Percentiles rank a stretch among this genome's conserved stretches.
Conservation (phyloP, 768 basidiomycete species). For the Exidia glandulosa region DNA sequence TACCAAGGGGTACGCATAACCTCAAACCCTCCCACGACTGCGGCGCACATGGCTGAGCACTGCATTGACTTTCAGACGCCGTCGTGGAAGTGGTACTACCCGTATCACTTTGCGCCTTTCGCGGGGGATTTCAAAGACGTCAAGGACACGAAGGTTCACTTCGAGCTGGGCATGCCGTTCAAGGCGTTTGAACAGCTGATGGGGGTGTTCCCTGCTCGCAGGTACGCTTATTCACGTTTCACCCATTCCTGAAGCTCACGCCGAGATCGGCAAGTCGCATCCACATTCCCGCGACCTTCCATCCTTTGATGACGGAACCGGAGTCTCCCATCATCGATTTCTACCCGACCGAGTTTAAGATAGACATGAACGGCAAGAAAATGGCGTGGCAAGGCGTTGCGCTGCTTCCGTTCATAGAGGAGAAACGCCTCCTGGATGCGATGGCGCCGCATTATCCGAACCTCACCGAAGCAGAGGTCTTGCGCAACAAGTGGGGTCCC, state of each 20-base stretch:
- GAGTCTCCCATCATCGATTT: constrained; percentile 93
- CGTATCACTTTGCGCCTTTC: constrained; percentile 96
- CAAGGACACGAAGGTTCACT: constrained; percentile 65
- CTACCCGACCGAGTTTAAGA: constrained; percentile 83
- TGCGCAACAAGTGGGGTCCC: constrained; percentile 76
- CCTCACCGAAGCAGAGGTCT: constrained; percentile 71
- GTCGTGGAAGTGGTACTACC: constrained; percentile 99
- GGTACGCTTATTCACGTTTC: constrained; percentile 32
- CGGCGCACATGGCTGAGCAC: constrained; percentile 9
- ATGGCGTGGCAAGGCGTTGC: constrained; percentile 99
- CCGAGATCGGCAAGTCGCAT: constrained; percentile 44
- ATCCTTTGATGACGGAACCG: constrained; percentile 73
- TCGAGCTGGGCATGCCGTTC: constrained; percentile 57
- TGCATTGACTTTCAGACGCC: constrained; percentile 58
- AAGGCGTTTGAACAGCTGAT: constrained; percentile 96
- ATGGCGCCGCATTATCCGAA: constrained; percentile 49
- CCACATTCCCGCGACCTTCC: constrained; percentile 82
- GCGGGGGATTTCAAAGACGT: constrained; percentile 86
- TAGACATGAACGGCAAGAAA: constrained; percentile 99
- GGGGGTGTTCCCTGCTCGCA: constrained; percentile 94
- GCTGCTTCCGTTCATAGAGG: constrained; percentile 89
- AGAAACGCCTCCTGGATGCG: constrained; percentile 68
- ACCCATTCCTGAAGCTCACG: not conserved
- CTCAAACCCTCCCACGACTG: not conserved
- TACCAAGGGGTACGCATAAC: constrained; percentile 77